Evolutionary conservation across 2,329 filamentous ascomycete genomes (phyloP).

Genomic region (Colletotrichum sojae): DNA sequence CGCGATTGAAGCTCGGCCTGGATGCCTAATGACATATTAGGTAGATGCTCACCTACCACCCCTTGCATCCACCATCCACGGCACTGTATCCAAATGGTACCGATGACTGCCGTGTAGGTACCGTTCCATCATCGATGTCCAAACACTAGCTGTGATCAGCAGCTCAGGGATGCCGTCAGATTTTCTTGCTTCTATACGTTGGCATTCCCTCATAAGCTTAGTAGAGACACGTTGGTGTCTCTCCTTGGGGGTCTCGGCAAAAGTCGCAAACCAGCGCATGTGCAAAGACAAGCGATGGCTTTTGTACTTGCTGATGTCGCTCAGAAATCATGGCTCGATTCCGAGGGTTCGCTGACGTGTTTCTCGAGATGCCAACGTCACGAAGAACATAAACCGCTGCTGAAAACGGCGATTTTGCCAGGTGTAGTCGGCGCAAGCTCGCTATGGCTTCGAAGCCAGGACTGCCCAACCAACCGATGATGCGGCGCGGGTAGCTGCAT

Average conservation of each 20-base stretch:
- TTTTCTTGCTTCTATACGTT: background rate
- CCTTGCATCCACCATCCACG: constrained; percentile 28
- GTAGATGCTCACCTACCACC: background rate
- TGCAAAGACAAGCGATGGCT: constrained; percentile 9
- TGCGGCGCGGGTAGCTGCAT: constrained; percentile 19
- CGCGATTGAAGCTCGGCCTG: background rate
- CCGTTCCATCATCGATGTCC: background rate
- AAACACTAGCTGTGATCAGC: background rate
- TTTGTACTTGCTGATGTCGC: background rate
- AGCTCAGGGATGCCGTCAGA: background rate
- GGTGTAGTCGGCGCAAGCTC: constrained; percentile 1
- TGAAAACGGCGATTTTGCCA: constrained; percentile 11
- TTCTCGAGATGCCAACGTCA: background rate
- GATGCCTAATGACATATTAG: background rate
- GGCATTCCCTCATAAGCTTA: background rate
- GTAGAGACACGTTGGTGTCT: constrained; percentile 14
- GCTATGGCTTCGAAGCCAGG: constrained; percentile 1
- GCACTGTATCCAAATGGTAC: constrained; percentile 1
- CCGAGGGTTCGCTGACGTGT: background rate
- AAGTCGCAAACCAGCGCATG: background rate
- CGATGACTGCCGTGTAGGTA: too few species aligned
- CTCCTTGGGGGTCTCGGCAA: constrained; percentile 1
- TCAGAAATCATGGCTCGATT: background rate
- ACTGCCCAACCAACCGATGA: background rate
- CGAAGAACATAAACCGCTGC: background rate